Evolutionary conservation across 495 filamentous ascomycete genomes (phyloP).

Genomic region (Copromyces sp.): DNA sequence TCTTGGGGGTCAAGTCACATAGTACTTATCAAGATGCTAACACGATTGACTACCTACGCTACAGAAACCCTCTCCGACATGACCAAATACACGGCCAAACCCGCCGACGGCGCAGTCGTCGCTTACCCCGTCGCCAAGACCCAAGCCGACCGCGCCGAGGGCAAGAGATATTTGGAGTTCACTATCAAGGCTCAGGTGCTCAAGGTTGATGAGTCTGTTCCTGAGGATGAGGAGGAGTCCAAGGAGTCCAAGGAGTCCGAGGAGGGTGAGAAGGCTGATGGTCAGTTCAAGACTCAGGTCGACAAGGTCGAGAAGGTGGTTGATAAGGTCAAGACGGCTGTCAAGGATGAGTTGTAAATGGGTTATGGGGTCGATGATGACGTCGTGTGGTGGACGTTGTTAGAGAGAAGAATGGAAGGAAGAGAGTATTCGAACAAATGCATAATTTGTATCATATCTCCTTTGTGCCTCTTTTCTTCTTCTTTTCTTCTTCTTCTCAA

Average conservation of each 20-base stretch:
- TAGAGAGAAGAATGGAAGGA: neutral
- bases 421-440: neutral
- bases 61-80: conserved; percentile 20
- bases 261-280: neutral
- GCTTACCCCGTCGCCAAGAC: conserved; percentile 21
- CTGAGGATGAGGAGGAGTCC: neutral
- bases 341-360: neutral
- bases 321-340: neutral
- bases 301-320: neutral
- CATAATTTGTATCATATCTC: neutral
- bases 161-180: conserved; percentile 20
- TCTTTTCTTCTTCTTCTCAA: neutral
- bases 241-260: neutral
- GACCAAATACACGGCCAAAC: conserved; percentile 18
- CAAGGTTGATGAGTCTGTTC: conserved; percentile 3
- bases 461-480: neutral
- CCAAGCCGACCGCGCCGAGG: conserved; percentile 5
- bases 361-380: neutral
- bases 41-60: neutral
- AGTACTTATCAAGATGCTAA: neutral
- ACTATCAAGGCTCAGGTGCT: conserved; percentile 20
- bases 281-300: neutral
- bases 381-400: too few relatives aligned
- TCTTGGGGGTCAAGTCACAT: too few relatives aligned
- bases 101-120: conserved; percentile 20